A percentile compares a stretch with the other conserved stretches of the same genome.
These are phyloP conservation scores for Vaccinium darrowii DNA, from an alignment of 148 eudicot species.

Conservation along the genomic window DNA sequence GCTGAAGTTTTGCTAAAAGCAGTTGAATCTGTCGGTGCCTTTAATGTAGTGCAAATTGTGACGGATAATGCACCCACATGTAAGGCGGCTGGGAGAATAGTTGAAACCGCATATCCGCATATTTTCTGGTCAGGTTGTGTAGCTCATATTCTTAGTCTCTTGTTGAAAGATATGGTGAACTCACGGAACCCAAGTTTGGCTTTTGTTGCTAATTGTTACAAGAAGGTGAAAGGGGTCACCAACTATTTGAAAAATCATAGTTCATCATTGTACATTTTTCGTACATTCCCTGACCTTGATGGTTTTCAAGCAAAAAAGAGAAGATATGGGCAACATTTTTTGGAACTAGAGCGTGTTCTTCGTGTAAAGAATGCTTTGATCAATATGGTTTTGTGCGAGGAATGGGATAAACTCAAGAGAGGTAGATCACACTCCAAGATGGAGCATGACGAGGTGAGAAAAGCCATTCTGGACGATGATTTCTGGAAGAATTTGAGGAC, in stretches of 20 bases:
- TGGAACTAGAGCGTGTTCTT: not conserved
- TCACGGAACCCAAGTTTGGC: conserved; percentile 6
- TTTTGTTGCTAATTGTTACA: conserved; percentile 3
- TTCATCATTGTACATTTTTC: not conserved
- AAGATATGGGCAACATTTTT: not conserved
- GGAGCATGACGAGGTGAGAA: not conserved
- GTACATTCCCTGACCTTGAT: not conserved
- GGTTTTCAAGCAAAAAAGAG: not conserved
- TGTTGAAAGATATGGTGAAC: conserved; percentile 12
- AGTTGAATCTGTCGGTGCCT: not conserved
- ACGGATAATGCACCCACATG: conserved; percentile 3
- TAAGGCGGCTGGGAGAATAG: conserved; percentile 1
- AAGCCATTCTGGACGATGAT: not conserved
- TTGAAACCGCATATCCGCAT: conserved; percentile 9
- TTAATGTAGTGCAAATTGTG: conserved; percentile 1
- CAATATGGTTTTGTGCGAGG: conserved; percentile 7
- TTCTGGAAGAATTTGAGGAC: not conserved
- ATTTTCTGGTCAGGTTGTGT: conserved; percentile 12
- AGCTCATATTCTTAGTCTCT: conserved; percentile 10
- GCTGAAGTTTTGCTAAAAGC: not conserved
- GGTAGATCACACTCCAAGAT: conserved; percentile 4
- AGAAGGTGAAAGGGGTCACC: conserved; percentile 6
- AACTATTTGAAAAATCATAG: conserved; percentile 6
- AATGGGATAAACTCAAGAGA: conserved; percentile 10
- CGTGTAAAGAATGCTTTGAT: not conserved